Percentiles rank a stretch among this genome's conserved stretches.
Evolutionary conservation across 2,329 filamentous ascomycete genomes (phyloP).

Genomic region (Penicillium paneum): DNA sequence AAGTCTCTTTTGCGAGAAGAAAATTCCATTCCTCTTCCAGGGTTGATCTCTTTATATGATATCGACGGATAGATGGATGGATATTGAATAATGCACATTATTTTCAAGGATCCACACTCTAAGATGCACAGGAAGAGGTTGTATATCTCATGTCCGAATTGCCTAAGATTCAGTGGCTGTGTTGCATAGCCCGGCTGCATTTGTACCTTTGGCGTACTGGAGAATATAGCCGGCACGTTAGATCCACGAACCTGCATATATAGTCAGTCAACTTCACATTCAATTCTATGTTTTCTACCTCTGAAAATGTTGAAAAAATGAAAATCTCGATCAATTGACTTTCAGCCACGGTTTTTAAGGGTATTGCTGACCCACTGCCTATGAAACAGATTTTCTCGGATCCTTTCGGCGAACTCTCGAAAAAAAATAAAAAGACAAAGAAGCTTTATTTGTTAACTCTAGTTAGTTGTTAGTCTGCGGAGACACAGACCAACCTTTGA

Average conservation of each 20-base stretch:
- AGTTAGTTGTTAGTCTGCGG: background rate
- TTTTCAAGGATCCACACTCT: background rate
- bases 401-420: background rate
- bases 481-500: slow-evolving; percentile 8
- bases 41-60: background rate
- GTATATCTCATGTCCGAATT: background rate
- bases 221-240: background rate
- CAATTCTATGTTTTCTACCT: background rate
- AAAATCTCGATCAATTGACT: slow-evolving; percentile 2
- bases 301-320: background rate
- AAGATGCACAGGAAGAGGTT: no score
- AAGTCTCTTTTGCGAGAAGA: background rate
- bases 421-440: background rate
- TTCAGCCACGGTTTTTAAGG: slow-evolving; percentile 1
- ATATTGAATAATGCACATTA: background rate
- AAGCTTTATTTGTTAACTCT: background rate
- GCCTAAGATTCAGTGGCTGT: background rate
- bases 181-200: background rate
- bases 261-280: background rate
- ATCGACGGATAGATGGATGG: background rate
- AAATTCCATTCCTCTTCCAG: background rate
- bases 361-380: slow-evolving; percentile 5
- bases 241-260: background rate
- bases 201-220: background rate
- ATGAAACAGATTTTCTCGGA: background rate